Percentiles rank a stretch among this genome's conserved stretches.
Conservation (phyloP, 2,329 filamentous ascomycete genomes). For the Mycosphaerella sp. region DNA sequence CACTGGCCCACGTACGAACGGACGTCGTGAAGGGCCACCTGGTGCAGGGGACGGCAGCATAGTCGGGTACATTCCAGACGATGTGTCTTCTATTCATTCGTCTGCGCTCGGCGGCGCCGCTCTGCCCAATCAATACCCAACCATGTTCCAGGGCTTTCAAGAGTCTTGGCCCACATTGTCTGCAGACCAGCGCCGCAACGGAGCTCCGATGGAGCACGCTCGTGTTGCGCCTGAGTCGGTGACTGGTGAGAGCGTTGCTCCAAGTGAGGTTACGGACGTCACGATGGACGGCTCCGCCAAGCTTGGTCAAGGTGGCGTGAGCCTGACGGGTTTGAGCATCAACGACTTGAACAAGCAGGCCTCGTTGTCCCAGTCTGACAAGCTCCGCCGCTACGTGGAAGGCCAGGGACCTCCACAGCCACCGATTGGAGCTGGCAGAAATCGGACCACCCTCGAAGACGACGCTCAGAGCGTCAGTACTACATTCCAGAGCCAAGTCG, state of each 20-base stretch:
- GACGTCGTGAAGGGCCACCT: conserved; percentile 44
- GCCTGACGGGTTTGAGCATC: conserved; percentile 74
- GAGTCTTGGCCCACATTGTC: conserved; percentile 78
- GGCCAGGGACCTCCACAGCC: conserved; percentile 49
- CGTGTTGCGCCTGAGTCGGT: conserved; percentile 51
- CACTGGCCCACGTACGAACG: conserved; percentile 41
- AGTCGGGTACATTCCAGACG: conserved; percentile 91
- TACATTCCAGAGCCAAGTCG: conserved; percentile 88
- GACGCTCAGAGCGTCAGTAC: conserved; percentile 95
- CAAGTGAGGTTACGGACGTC: conserved; percentile 81
- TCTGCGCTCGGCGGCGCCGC: conserved; percentile 75
- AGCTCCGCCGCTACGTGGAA: conserved; percentile 90
- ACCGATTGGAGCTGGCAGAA: conserved; percentile 50
- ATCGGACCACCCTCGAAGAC: conserved; percentile 53
- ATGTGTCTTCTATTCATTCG: conserved; percentile 93
- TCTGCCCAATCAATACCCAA: conserved; percentile 69
- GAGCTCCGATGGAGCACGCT: conserved; percentile 43
- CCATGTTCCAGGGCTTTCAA: conserved; percentile 91
- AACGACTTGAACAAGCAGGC: conserved; percentile 64
- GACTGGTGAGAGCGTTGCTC: conserved; percentile 86
- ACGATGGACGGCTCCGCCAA: conserved; percentile 57
- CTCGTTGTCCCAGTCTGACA: conserved; percentile 75
- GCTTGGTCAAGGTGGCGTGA: conserved; percentile 69
- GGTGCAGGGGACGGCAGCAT: conserved; percentile 77
- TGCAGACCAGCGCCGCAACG: conserved; percentile 57